Conservation (phyloP, 305 asterid genomes). For the Fraxinus floribunda region DNA sequence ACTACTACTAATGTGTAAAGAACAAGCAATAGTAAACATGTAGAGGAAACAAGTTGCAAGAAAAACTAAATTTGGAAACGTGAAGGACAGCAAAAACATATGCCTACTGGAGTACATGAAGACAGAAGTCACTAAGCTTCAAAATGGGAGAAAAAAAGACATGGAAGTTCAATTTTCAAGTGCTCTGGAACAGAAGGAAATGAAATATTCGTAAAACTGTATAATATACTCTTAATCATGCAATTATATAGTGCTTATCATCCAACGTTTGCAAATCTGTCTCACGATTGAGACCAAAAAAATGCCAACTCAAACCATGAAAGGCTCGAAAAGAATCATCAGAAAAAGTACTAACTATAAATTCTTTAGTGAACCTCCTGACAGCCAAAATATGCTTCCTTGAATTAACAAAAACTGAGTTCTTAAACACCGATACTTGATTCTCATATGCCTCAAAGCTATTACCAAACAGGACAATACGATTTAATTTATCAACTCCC, state of each 20-base stretch:
- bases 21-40: background rate
- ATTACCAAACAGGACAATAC: constrained; percentile 59
- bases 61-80: background rate
- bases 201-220: background rate
- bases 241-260: background rate
- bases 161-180: background rate
- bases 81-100: background rate
- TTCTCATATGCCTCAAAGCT: constrained; percentile 65
- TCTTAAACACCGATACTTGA: constrained; percentile 32
- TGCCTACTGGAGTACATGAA: background rate
- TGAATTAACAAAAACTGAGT: constrained; percentile 27
- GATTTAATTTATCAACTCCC: constrained; percentile 41
- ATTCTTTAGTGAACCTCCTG: constrained; percentile 51
- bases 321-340: constrained; percentile 60
- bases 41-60: background rate
- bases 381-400: constrained; percentile 56
- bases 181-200: background rate
- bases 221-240: background rate
- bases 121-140: background rate
- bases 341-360: constrained; percentile 26
- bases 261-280: constrained; percentile 30
- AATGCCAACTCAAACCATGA: constrained; percentile 73
- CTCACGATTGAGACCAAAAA: constrained; percentile 36
- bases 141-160: background rate
- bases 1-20: background rate